phyloP scores from a whole-genome alignment of 495 filamentous ascomycete genomes.

The Ascodesmis nigricans region DNA sequence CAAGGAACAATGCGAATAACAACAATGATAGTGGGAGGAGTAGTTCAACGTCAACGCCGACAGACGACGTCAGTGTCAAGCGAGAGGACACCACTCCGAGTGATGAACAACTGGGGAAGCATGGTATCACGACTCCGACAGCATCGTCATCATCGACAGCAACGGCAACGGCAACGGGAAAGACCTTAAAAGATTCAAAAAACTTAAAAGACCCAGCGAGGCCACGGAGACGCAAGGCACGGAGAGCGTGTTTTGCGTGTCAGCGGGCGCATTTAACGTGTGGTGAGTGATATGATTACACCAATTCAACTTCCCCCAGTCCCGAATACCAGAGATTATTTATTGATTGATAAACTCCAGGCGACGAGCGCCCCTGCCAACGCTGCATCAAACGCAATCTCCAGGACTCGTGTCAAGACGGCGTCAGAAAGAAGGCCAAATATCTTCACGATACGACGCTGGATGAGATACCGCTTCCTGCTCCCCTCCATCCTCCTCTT shows the following conservation, averaged over 20 bases:
- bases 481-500: slow-evolving; percentile 10
- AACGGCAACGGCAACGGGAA: too few relatives aligned
- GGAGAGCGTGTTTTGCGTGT: slow-evolving; percentile 87
- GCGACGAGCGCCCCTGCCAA: slow-evolving; percentile 75
- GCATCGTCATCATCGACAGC: not conserved
- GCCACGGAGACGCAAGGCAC: slow-evolving; percentile 83
- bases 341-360: too few relatives aligned
- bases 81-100: too few relatives aligned
- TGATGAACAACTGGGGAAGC: too few relatives aligned
- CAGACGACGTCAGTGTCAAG: too few relatives aligned
- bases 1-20: too few relatives aligned
- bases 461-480: slow-evolving; percentile 27
- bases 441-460: slow-evolving; percentile 91
- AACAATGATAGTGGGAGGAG: too few relatives aligned
- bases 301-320: not conserved
- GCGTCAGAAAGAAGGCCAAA: slow-evolving; percentile 94
- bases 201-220: slow-evolving; percentile 61
- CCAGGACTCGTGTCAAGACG: slow-evolving; percentile 77
- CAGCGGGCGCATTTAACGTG: slow-evolving; percentile 95
- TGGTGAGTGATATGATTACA: slow-evolving; percentile 41
- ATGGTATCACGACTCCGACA: not conserved
- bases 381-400: slow-evolving; percentile 85
- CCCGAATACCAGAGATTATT: slow-evolving; percentile 3
- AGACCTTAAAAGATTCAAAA: too few relatives aligned
- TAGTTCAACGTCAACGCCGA: too few relatives aligned